Evolutionary conservation across 2,329 filamentous ascomycete species (phyloP), one percentile per base, ranked within the genome.

Genomic region (Venturia carpophila): DNA sequence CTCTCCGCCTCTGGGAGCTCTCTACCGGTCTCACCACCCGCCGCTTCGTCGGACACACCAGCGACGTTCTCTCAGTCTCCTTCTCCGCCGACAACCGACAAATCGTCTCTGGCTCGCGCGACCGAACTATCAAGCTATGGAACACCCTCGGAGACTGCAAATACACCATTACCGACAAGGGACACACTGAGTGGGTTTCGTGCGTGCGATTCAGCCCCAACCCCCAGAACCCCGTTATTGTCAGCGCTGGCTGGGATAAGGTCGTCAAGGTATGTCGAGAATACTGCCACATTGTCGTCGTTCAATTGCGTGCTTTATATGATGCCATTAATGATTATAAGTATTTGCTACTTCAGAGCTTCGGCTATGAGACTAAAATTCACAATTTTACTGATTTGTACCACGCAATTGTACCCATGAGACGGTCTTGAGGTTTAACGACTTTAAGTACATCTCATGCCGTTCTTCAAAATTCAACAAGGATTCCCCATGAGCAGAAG

Each of bases 301-400:
- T 15, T 9, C 66, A 52, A 15, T 34, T 34, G 63, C 27, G 30
- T 37, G 17, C 70, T 78, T 82, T 82, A 86, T 78, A 94, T 92
- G 93, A 97, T 97, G 93, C 85, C 89, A 86, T 89, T 85, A 87
- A 86, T 52, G 77, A 79, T 80, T 79, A 66, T 68, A 92, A 91
- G 92, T 97, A 97, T 97, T 97, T 97, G 94, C 94, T 97, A 97
- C 94, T 99, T 97, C 93, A 97, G 94, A 99, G 92, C 91, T 86
- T 82, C 79, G 86, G 92, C 91, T 80, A 96, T 97, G 94, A 99
- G 93, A 99, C 91, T 87, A 95, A 83, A 82, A 85, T 86, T 89
- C 89, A 93, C 92, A 43, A 83, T 84, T 85, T 86, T 85, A 84
- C 91, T 95, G 91, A 95, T 86, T 77, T 74, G 73, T 71, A 64